A percentile compares a stretch with the other conserved stretches of the same genome.
Conservation (phyloP, 768 basidiomycete genomes). For the Termitomyces sp. region DNA sequence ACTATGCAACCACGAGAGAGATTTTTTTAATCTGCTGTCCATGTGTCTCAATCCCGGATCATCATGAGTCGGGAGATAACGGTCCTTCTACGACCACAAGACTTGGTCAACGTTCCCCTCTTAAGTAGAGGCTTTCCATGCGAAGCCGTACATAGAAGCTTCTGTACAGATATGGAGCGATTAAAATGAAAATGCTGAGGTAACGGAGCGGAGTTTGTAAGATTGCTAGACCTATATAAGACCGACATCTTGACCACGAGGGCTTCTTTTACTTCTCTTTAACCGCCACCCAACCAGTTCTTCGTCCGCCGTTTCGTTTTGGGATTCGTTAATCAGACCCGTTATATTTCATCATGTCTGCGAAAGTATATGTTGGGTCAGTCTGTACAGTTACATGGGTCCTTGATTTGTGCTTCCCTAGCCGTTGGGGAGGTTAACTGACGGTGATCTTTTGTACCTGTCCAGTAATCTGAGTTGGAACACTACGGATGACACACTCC, state of each 20-base stretch:
- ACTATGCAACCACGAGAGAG: neutral
- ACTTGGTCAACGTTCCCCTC: neutral
- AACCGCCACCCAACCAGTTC: conserved; percentile 42
- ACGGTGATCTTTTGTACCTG: conserved; percentile 46
- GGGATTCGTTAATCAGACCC: conserved; percentile 48
- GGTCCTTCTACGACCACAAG: conserved; percentile 7
- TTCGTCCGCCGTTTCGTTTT: conserved; percentile 43
- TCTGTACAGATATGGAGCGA: neutral
- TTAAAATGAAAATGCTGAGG: conserved; percentile 14
- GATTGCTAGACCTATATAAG: conserved; percentile 36
- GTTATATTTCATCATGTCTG: conserved; percentile 65
- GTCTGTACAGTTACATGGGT: conserved; percentile 58
- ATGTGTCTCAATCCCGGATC: neutral
- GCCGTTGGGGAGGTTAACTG: conserved; percentile 47
- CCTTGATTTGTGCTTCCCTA: conserved; percentile 42
- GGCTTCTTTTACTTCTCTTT: conserved; percentile 33
- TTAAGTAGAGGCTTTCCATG: neutral
- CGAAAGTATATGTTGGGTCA: conserved; percentile 94
- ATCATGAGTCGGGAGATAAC: conserved; percentile 6
- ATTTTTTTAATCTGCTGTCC: neutral
- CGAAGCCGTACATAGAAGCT: conserved; percentile 8
- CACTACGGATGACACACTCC: conserved; percentile 90
- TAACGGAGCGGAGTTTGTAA: conserved; percentile 46
- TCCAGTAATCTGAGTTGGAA: conserved; percentile 93
- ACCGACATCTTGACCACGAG: conserved; percentile 21